phyloP scores from a whole-genome alignment of 2,329 filamentous ascomycete genomes.

The Colletotrichum aenigma region DNA sequence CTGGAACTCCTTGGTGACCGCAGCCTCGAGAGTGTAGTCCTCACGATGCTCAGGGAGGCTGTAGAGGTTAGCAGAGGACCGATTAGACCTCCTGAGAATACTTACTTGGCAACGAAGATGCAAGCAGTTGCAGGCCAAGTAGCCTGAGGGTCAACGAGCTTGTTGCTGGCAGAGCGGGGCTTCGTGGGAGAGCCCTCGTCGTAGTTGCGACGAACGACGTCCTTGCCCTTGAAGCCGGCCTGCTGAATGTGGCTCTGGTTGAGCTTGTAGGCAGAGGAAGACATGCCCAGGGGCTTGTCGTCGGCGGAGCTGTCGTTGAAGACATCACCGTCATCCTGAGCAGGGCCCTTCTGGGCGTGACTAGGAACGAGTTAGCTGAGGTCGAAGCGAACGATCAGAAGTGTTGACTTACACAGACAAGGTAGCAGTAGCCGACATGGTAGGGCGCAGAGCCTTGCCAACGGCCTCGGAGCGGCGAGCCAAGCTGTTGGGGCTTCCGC shows the following conservation, averaged over 20 bases:
- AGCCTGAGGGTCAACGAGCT: conserved; percentile 49
- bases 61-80: conserved; percentile 8
- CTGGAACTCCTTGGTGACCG: conserved; percentile 57
- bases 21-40: conserved; percentile 55
- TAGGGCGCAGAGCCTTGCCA: conserved; percentile 8
- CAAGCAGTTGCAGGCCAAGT: conserved; percentile 60
- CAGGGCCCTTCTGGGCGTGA: neutral
- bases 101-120: conserved; percentile 71
- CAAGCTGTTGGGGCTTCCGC: conserved; percentile 5
- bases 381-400: neutral
- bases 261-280: neutral
- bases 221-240: neutral
- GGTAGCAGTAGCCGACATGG: conserved; percentile 8
- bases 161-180: neutral
- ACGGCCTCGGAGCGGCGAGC: neutral
- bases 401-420: neutral
- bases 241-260: conserved; percentile 3
- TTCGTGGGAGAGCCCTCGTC: conserved; percentile 5
- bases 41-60: conserved; percentile 57
- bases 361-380: neutral
- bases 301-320: neutral
- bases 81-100: neutral
- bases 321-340: neutral
- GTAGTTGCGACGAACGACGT: neutral
- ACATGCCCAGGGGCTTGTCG: neutral